These are phyloP conservation scores for Epichloe sibirici DNA, from an alignment of 2,329 filamentous ascomycete species.

Conservation along the genomic window DNA sequence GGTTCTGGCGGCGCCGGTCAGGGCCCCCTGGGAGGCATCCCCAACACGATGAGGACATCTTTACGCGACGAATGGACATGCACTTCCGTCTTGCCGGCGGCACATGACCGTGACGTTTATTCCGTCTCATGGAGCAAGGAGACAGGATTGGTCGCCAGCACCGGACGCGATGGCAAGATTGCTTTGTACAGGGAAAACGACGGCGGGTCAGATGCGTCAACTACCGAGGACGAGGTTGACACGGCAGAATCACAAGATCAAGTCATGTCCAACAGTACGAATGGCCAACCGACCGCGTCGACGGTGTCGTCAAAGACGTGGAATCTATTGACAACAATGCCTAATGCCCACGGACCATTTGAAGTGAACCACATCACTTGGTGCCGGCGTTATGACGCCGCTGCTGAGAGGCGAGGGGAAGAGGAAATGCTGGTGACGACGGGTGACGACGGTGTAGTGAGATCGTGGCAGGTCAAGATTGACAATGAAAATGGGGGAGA, in stretches of 20 bases:
- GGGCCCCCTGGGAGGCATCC: constrained; percentile 47
- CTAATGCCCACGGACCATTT: constrained; percentile 77
- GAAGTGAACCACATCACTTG: constrained; percentile 89
- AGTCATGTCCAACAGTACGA: constrained; percentile 2
- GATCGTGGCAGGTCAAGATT: constrained; percentile 58
- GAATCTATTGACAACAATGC: constrained; percentile 55
- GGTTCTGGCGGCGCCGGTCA: constrained; percentile 21
- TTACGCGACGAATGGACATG: constrained; percentile 77
- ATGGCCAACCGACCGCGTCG: constrained; percentile 7
- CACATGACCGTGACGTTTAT: constrained; percentile 74
- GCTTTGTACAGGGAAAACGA: constrained; percentile 61
- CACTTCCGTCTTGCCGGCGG: constrained; percentile 59
- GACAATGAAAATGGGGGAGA: background rate
- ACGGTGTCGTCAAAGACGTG: constrained; percentile 40
- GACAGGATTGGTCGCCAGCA: constrained; percentile 71
- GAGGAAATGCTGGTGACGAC: constrained; percentile 87
- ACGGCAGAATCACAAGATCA: constrained; percentile 5
- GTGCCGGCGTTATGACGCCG: constrained; percentile 66
- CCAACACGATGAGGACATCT: constrained; percentile 76
- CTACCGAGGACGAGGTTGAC: background rate
- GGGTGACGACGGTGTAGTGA: constrained; percentile 81
- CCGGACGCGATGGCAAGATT: constrained; percentile 75
- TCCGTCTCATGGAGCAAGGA: constrained; percentile 70
- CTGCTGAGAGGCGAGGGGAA: constrained; percentile 35
- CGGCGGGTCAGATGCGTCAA: constrained; percentile 5